Conservation (phyloP, 176 grass and related monocot genomes). For the Calamus simplicifolius region DNA sequence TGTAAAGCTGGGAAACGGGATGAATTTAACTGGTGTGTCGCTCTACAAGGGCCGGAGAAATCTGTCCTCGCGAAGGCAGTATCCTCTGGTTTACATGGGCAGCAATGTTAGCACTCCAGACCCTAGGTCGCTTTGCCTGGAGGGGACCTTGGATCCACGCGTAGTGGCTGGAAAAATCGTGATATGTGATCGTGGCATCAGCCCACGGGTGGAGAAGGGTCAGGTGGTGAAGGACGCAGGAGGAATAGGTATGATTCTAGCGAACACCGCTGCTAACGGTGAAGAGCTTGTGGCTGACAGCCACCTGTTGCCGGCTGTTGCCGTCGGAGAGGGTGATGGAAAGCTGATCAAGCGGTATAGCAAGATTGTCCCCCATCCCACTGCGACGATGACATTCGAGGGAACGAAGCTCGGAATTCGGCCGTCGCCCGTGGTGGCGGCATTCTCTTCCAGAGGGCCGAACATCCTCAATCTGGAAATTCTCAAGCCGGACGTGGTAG, state of each 20-base stretch:
- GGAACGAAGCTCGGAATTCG: conserved; percentile 89
- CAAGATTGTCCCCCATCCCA: conserved; percentile 33
- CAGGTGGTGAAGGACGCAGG: conserved; percentile 80
- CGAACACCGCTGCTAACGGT: conserved; percentile 60
- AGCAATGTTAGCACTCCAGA: conserved; percentile 42
- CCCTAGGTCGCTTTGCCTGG: conserved; percentile 77
- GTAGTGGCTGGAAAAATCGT: conserved; percentile 73
- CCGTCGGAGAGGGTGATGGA: conserved; percentile 46
- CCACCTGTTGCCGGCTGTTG: conserved; percentile 78
- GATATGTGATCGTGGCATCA: conserved; percentile 82
- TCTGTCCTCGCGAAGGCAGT: conserved; percentile 36
- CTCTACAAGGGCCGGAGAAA: conserved; percentile 52
- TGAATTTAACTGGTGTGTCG: conserved; percentile 71
- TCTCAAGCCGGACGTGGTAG: conserved; percentile 76
- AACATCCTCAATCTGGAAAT: conserved; percentile 88
- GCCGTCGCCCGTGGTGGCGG: conserved; percentile 77
- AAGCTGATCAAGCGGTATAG: conserved; percentile 51
- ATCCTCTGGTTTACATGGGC: conserved; percentile 69
- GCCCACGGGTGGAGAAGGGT: conserved; percentile 84
- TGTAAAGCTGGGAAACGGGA: conserved; percentile 59
- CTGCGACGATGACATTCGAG: conserved; percentile 60
- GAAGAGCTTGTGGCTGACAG: conserved; percentile 90
- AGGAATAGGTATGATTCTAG: conserved; percentile 75
- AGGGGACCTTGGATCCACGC: conserved; percentile 54
- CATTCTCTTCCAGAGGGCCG: conserved; percentile 77